Evolutionary conservation across 768 basidiomycete genomes (phyloP), one percentile per base, ranked within the genome.

Genomic region (Phlebiopsis gigantea): DNA sequence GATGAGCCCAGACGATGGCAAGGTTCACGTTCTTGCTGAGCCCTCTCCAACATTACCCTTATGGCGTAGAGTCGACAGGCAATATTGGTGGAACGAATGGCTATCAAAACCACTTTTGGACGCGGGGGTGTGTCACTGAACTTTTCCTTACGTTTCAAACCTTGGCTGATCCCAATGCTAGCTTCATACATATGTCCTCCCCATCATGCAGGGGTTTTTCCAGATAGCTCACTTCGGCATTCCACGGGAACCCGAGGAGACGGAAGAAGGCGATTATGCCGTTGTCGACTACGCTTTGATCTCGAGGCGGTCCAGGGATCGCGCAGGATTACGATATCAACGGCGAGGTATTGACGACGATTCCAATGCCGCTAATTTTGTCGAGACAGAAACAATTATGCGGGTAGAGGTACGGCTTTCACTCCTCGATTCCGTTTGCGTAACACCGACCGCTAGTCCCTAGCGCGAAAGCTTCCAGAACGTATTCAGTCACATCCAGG

Each of bases 61-160:
- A 3, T 98, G 96, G 94, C 80, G 93, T 25, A 77, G 93, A 12
- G 90, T 93, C 0, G 92, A 98, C 63, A 79, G 80, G 46, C 86
- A 89, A 43, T 98, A 92, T 69, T 98, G 94, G 90, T 98, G 94
- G 93, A 99, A 98, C 65, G 90, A 93, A 64, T 85, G 84, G 79
- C 78, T 98, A 56, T 78, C 82, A 25, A 87, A 87, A 61, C 86
- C 90, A 1, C 88, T 99, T 61, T 75, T 93, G 39, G 92, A 98
- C 59, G 86, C 87, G 45, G 93, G 94, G 21, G 93, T 93, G 72
- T 57, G 81, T 71, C 5, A 14, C 5, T 5, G 22, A 14, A 17
- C 29, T 30, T 39, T 24, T n/a, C 50, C n/a, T 50, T 9, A 39
- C 46, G 26, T 17, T 21, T 9, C 21, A 10, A 19, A 12, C 9